Conservation (phyloP, 2,329 filamentous ascomycete species). For the Xylaria sp. region DNA sequence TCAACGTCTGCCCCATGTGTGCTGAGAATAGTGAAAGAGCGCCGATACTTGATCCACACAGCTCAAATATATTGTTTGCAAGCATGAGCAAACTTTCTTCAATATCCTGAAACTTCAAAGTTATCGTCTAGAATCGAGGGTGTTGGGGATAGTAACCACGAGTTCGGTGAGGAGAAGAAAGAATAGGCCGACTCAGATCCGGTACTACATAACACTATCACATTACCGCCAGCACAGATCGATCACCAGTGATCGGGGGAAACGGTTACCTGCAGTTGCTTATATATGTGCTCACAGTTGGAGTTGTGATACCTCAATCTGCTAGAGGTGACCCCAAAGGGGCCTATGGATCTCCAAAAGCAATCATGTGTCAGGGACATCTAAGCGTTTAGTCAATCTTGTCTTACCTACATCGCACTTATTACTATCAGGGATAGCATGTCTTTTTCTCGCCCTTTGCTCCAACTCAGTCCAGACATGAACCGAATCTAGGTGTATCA, state of each 20-base stretch:
- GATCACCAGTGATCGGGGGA: neutral
- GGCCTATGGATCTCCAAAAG: neutral
- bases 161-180: neutral
- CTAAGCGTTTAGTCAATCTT: conserved; percentile 4
- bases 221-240: neutral
- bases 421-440: neutral
- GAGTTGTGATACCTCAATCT: neutral
- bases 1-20: conserved; percentile 39
- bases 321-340: neutral
- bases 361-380: conserved; percentile 12
- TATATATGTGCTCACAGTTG: conserved; percentile 3
- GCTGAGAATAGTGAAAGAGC: conserved; percentile 45
- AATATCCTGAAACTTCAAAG: conserved; percentile 30
- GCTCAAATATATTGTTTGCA: conserved; percentile 42
- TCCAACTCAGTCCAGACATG: conserved; percentile 2
- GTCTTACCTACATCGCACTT: conserved; percentile 16
- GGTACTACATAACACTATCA: neutral
- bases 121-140: conserved; percentile 5
- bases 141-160: neutral
- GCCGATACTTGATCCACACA: conserved; percentile 44
- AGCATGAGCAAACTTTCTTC: conserved; percentile 44
- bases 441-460: conserved; percentile 7
- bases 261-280: neutral
- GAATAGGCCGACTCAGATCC: neutral
- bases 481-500: conserved; percentile 5